Conservation (phyloP, 169 alveolate genomes). For the Cryptosporidium meleagridis region DNA sequence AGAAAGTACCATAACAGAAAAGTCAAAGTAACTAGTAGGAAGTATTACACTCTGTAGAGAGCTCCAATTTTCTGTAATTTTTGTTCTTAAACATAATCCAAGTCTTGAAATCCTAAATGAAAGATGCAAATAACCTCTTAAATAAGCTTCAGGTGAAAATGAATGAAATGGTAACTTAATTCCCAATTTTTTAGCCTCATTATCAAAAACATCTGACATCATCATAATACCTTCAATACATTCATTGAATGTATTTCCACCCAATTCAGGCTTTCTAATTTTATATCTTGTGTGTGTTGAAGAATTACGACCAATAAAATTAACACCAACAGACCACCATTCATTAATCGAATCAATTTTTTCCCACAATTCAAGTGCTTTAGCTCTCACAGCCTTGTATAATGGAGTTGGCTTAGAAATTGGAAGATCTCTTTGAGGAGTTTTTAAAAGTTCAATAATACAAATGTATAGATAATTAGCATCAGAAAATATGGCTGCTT, state of each 20-base stretch:
- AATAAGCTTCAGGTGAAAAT: slow-evolving; percentile 64
- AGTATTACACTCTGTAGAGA: not conserved
- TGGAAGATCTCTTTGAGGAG: slow-evolving; percentile 61
- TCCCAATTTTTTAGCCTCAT: slow-evolving; percentile 41
- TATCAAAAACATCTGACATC: slow-evolving; percentile 43
- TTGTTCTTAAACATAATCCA: slow-evolving; percentile 63
- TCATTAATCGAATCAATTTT: slow-evolving; percentile 32
- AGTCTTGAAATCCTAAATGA: slow-evolving; percentile 49
- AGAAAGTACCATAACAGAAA: slow-evolving; percentile 13
- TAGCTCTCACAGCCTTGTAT: slow-evolving; percentile 31
- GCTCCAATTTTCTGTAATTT: slow-evolving; percentile 24
- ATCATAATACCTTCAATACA: slow-evolving; percentile 62
- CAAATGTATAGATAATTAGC: slow-evolving; percentile 34
- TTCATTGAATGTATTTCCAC: slow-evolving; percentile 62
- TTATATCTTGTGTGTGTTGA: slow-evolving; percentile 35
- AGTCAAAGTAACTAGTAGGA: slow-evolving; percentile 53
- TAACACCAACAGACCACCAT: slow-evolving; percentile 64
- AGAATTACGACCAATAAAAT: slow-evolving; percentile 34
- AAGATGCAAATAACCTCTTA: slow-evolving; percentile 60
- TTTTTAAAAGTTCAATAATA: slow-evolving; percentile 27
- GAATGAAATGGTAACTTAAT: slow-evolving; percentile 20
- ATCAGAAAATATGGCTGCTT: slow-evolving; percentile 56
- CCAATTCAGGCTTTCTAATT: slow-evolving; percentile 31
- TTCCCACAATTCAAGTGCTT: slow-evolving; percentile 32
- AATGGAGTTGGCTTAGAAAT: slow-evolving; percentile 36